Percentiles rank a stretch among this genome's conserved stretches.
Evolutionary conservation across 768 basidiomycete species (phyloP).

Genomic region (Thelephora ganbajun): DNA sequence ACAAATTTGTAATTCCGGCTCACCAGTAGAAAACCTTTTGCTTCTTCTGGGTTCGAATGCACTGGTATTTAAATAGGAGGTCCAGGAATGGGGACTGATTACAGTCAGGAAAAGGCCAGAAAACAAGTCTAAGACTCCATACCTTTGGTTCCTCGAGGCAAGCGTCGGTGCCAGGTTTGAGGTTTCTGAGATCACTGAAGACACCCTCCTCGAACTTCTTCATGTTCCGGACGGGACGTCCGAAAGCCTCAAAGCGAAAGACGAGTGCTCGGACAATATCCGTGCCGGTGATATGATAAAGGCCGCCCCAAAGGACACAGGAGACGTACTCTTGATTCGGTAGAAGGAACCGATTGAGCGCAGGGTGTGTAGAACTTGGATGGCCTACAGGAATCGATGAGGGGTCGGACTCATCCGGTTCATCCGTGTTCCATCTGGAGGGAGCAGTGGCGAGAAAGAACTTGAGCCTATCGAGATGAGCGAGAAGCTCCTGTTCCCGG

Average conservation of each 20-base stretch:
- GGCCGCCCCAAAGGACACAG: slow-evolving; percentile 84
- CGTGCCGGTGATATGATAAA: slow-evolving; percentile 91
- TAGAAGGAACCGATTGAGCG: slow-evolving; percentile 75
- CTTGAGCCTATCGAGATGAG: slow-evolving; percentile 73
- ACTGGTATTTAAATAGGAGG: slow-evolving; percentile 89
- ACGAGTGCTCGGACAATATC: slow-evolving; percentile 91
- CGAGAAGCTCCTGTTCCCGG: slow-evolving; percentile 54
- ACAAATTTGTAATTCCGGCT: slow-evolving; percentile 16
- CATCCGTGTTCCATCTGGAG: slow-evolving; percentile 45
- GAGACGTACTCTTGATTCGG: slow-evolving; percentile 82
- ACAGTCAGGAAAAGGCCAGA: slow-evolving; percentile 6
- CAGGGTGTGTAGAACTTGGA: slow-evolving; percentile 49
- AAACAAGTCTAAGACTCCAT: slow-evolving; percentile 12
- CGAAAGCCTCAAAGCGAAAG: slow-evolving; percentile 91
- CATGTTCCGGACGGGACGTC: slow-evolving; percentile 80
- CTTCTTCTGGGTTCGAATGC: slow-evolving; percentile 96
- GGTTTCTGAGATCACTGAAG: slow-evolving; percentile 83
- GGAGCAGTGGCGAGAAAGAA: slow-evolving; percentile 83
- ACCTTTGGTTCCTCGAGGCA: slow-evolving; percentile 95
- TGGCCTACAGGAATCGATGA: slow-evolving; percentile 19
- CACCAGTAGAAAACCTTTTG: slow-evolving; percentile 99
- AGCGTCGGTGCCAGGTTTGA: slow-evolving; percentile 89
- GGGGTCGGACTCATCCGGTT: slow-evolving; percentile 13
- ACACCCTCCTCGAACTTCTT: slow-evolving; percentile 98
- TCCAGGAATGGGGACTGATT: slow-evolving; percentile 82